Percentiles rank a stretch among this genome's conserved stretches.
These are phyloP conservation scores for Backusella psychrophila DNA, from an alignment of 192 early-diverging fungal species.

Conservation along the genomic window DNA sequence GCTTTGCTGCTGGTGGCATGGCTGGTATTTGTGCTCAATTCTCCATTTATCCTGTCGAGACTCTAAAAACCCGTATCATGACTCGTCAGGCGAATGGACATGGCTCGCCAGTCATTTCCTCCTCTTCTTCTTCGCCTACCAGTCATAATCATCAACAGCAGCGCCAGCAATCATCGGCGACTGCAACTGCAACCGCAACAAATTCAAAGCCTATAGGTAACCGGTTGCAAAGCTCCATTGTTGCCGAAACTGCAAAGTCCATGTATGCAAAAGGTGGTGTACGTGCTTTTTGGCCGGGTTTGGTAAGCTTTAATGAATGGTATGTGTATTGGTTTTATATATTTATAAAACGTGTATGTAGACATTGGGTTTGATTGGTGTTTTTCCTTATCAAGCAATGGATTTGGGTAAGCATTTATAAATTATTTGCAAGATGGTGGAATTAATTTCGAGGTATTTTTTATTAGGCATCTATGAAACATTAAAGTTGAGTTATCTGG, in stretches of 20 bases:
- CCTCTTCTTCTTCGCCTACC: not conserved
- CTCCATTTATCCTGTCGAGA: constrained; percentile 73
- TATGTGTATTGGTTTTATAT: no score
- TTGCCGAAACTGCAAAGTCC: constrained; percentile 46
- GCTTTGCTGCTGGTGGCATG: constrained; percentile 70
- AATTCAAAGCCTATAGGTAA: not conserved
- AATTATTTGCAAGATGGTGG: not conserved
- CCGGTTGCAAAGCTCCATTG: constrained; percentile 9
- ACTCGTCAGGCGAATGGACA: constrained; percentile 40
- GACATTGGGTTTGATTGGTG: constrained; percentile 54
- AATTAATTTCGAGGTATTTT: not conserved
- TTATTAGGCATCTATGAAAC: constrained; percentile 65
- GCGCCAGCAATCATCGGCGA: not conserved
- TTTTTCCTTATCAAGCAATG: constrained; percentile 76
- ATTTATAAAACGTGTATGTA: not conserved
- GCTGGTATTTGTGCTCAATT: constrained; percentile 71
- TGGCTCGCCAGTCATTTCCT: not conserved
- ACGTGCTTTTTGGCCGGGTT: constrained; percentile 56
- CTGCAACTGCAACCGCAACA: not conserved
- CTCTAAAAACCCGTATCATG: constrained; percentile 74
- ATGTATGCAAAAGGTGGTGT: constrained; percentile 65
- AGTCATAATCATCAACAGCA: not conserved
- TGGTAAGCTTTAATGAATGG: constrained; percentile 11
- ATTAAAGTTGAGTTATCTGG: constrained; percentile 57
- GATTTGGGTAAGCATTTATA: constrained; percentile 35